Evolutionary conservation across 257 asterid genomes (phyloP).

Genomic region (Thymus quinquecostatus): DNA sequence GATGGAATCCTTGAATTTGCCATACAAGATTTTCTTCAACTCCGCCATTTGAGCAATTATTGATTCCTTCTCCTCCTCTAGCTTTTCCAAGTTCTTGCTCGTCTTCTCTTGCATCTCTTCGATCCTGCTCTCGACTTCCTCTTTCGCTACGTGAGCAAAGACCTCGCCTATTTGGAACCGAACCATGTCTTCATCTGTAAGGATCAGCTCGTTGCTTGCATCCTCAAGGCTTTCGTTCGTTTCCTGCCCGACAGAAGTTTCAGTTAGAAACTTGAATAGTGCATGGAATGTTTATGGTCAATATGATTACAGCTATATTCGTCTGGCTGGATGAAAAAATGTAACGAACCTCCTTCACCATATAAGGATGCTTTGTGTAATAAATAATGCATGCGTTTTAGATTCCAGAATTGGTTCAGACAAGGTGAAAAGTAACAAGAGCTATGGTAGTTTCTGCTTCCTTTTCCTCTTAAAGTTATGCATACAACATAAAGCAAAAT

Average conservation of each 20-base stretch:
- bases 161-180: constrained; percentile 95
- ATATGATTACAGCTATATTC: not conserved
- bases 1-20: constrained; percentile 84
- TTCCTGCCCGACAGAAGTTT: constrained; percentile 53
- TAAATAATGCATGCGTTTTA: too few relatives aligned
- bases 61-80: constrained; percentile 76
- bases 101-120: constrained; percentile 76
- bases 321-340: not conserved
- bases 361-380: too few relatives aligned
- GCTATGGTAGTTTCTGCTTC: too few relatives aligned
- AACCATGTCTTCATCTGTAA: constrained; percentile 80
- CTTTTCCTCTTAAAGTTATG: too few relatives aligned
- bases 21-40: constrained; percentile 77
- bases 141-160: constrained; percentile 81
- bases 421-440: not conserved
- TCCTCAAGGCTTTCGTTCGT: constrained; percentile 81
- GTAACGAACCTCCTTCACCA: not conserved
- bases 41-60: constrained; percentile 75
- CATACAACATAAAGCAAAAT: too few relatives aligned
- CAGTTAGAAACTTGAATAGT: not conserved
- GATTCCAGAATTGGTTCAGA: too few relatives aligned
- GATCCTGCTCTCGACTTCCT: constrained; percentile 82
- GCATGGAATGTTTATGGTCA: not conserved
- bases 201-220: constrained; percentile 91
- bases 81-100: constrained; percentile 67